These are phyloP conservation scores for Juglanconis oblonga DNA, from an alignment of 2,329 filamentous ascomycete species.

Conservation along the genomic window DNA sequence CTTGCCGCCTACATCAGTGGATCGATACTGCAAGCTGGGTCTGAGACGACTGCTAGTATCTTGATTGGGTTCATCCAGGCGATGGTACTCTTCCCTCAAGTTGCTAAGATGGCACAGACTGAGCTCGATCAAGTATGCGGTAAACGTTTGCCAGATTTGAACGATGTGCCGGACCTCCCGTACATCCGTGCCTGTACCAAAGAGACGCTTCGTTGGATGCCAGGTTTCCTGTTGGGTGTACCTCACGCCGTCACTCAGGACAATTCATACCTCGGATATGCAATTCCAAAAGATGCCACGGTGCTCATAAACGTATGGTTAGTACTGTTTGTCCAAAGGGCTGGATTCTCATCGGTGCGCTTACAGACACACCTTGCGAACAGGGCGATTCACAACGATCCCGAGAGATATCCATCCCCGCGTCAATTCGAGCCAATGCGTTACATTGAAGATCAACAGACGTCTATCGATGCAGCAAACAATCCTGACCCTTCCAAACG, in stretches of 20 bases:
- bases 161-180: constrained; percentile 36
- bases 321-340: constrained; percentile 3
- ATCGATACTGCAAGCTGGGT: constrained; percentile 37
- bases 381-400: constrained; percentile 44
- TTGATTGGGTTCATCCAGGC: constrained; percentile 43
- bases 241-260: constrained; percentile 41
- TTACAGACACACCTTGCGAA: background rate
- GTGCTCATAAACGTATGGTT: constrained; percentile 43
- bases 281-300: constrained; percentile 42
- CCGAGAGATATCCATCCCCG: constrained; percentile 37
- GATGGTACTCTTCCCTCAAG: constrained; percentile 40
- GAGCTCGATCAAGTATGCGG: constrained; percentile 41
- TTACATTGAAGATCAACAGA: constrained; percentile 27
- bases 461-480: constrained; percentile 25
- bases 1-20: constrained; percentile 32
- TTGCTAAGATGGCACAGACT: constrained; percentile 40
- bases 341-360: no score
- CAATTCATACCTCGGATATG: constrained; percentile 40
- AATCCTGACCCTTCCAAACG: constrained; percentile 33
- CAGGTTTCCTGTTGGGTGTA: constrained; percentile 35
- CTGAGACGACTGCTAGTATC: constrained; percentile 40
- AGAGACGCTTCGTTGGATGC: constrained; percentile 41
- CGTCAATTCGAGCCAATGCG: constrained; percentile 39
- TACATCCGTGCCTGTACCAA: constrained; percentile 42
- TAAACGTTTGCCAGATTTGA: constrained; percentile 35